A percentile compares a stretch with the other conserved stretches of the same genome.
These are phyloP conservation scores for Myxozyma lipomycoides DNA, from an alignment of 805 yeast species.

Conservation along the genomic window DNA sequence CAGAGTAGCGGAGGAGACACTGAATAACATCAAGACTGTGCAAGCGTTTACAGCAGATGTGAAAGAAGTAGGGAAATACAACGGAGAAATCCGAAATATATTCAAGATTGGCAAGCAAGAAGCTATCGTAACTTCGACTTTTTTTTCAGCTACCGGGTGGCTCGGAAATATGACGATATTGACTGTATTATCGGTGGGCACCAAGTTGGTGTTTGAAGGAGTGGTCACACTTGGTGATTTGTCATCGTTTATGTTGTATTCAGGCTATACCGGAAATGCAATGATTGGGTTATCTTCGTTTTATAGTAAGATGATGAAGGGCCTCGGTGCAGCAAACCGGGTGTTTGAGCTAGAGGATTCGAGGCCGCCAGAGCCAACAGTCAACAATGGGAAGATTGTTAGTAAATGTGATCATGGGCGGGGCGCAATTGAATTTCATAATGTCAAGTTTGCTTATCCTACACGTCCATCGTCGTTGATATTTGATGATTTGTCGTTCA, in stretches of 20 bases:
- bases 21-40: conserved; percentile 78
- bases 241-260: conserved; percentile 91
- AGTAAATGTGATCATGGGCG: background rate
- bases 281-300: conserved; percentile 86
- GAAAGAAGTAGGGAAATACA: conserved; percentile 70
- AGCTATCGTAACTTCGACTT: conserved; percentile 61
- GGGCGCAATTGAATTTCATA: conserved; percentile 49
- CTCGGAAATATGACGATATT: conserved; percentile 77
- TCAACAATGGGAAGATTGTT: conserved; percentile 1
- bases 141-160: conserved; percentile 75
- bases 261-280: conserved; percentile 86
- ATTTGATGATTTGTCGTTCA: conserved; percentile 56
- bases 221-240: conserved; percentile 80
- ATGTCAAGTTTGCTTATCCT: conserved; percentile 75
- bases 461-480: conserved; percentile 69
- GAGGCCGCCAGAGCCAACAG: conserved; percentile 32
- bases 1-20: conserved; percentile 86
- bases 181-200: conserved; percentile 75
- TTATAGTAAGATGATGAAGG: conserved; percentile 93
- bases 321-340: conserved; percentile 91
- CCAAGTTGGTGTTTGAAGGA: conserved; percentile 72
- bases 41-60: conserved; percentile 86
- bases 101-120: conserved; percentile 70
- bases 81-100: conserved; percentile 61
- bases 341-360: conserved; percentile 81